phyloP scores from a whole-genome alignment of 768 basidiomycete genomes.

The Lepiota brunneoincarnata region DNA sequence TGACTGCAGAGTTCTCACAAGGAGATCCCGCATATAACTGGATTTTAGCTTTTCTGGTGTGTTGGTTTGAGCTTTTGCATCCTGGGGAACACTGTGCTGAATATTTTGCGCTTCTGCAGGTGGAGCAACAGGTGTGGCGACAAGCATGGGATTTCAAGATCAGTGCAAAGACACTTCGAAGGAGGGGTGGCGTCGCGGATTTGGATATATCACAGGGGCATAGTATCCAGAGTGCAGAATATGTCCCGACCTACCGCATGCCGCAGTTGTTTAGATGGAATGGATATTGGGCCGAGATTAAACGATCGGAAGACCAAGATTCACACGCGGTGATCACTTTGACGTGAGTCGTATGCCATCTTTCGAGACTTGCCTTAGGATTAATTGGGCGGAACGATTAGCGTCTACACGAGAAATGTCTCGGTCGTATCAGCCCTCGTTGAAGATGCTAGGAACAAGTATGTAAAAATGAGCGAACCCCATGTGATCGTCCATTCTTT shows the following conservation, averaged over 20 bases:
- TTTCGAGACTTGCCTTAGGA: neutral
- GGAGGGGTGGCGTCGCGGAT: constrained; percentile 36
- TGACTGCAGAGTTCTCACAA: constrained; percentile 35
- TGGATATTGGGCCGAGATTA: constrained; percentile 40
- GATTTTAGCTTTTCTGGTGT: constrained; percentile 37
- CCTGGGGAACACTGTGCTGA: neutral
- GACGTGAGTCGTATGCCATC: constrained; percentile 28
- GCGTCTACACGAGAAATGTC: constrained; percentile 43
- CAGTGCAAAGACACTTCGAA: constrained; percentile 32
- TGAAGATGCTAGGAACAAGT: constrained; percentile 38
- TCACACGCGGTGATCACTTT: constrained; percentile 24
- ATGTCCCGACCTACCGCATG: constrained; percentile 36
- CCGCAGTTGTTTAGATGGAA: constrained; percentile 44
- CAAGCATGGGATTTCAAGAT: constrained; percentile 40
- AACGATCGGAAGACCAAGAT: constrained; percentile 13
- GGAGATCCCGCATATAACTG: constrained; percentile 43
- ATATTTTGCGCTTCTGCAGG: constrained; percentile 22
- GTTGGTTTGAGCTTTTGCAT: constrained; percentile 5
- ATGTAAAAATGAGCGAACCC: constrained; percentile 36
- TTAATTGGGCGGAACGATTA: constrained; percentile 13
- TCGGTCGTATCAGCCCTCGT: constrained; percentile 38
- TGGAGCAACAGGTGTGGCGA: constrained; percentile 41
- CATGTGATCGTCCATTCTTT: constrained; percentile 39
- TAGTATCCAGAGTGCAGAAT: constrained; percentile 32
- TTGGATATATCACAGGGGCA: constrained; percentile 13